Base-by-base conservation (phyloP, 2,329 filamentous ascomycete genomes). In the Paraconiothyrium sp. region DNA sequence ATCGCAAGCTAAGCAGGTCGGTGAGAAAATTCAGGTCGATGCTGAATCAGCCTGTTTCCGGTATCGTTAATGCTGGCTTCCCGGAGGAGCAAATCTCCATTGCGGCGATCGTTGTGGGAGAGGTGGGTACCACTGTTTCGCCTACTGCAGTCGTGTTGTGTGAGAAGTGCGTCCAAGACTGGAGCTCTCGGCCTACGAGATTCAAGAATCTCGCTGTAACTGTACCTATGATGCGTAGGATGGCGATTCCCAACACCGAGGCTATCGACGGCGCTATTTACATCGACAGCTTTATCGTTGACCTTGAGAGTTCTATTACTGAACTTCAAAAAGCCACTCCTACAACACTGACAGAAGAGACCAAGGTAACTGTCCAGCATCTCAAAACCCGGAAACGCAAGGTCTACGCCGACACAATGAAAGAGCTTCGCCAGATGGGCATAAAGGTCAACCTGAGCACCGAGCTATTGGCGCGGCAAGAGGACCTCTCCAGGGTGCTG, bases 311-410 rank as follows among this genome's bases (percentile, higher is more conserved):
- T 0, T 89, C 88, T 1, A 91, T 93, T 66, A 81, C 86, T 2
- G 88, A 93, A 62, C 86, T 98, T 61, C 90, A 90, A 66, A 92
- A 93, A 61, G 91, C 93, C 66, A 99, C 95, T 0, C 95, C 95
- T 0, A 83, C 86, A 0, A 84, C 85, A n/a, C 80, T 97, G 49
- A 97, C 87, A 0, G 92, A 97, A 30, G 94, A 97, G 47, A 97
- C 95, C 77, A 94, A 94, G 74, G 86, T 89, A 11, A 78, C 86
- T 16, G 88, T 97, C 63, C 94, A 96, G 78, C 92, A 97, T 76
- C 87, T 98, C 68, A 98, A 97, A 82, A 89, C 88, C 2, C 88
- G 92, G 70, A 99, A 99, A 80, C 89, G 93, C 47, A 94, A 93
- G 69, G 85, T 98, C 14, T 95, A 97, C 70, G 92, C 93, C 0